Evolutionary conservation across 257 asterid species (phyloP), one percentile per base, ranked within the genome.

Genomic region (Fraxinus excelsior): DNA sequence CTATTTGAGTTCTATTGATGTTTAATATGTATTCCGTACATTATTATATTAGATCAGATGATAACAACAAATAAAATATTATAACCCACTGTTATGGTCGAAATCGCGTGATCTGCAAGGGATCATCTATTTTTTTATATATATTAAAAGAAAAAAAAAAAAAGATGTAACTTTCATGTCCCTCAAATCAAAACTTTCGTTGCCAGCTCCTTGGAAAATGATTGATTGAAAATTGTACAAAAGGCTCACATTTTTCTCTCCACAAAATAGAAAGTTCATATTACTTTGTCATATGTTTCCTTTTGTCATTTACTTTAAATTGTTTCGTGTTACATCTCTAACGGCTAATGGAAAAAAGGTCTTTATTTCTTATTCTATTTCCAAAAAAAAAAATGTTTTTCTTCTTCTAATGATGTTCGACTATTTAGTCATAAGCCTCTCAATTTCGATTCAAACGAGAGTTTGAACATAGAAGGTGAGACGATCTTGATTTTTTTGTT

Each of bases 221-320:
- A 60, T 60, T 60, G 67, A 60, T 60, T 60, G 67, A 60, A 7
- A n/a, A 8, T 60, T 9, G 18, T 60, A 0, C 0, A 60, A 58
- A 60, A 60, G 32, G 67, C 32, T 60, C 67, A 60, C 67, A 60
- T 60, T 60, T 60, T 60, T 21, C 67, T 21, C 67, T 9, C 67
- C 16, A 60, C 13, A 51, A 19, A 10, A 42, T 11, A 11, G 1
- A 42, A 42, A 42, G 49, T 42, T 19, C 2, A 58, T n/a, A n/a
- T 19, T 21, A 58, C 66, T 21, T 58, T 56, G 21, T 23, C 67
- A 7, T 60, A 19, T 23, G 67, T 42, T 42, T 23, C 23, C 2
- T 10, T 58, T 9, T 58, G 67, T 58, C 67, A 23, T n/a, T 58
- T 58, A 49, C n/a, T 49, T 13, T 58, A n/a, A 58, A 58, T 58